Conservation (phyloP, 768 basidiomycete species). For the Porphyrellus cyaneotinctus region DNA sequence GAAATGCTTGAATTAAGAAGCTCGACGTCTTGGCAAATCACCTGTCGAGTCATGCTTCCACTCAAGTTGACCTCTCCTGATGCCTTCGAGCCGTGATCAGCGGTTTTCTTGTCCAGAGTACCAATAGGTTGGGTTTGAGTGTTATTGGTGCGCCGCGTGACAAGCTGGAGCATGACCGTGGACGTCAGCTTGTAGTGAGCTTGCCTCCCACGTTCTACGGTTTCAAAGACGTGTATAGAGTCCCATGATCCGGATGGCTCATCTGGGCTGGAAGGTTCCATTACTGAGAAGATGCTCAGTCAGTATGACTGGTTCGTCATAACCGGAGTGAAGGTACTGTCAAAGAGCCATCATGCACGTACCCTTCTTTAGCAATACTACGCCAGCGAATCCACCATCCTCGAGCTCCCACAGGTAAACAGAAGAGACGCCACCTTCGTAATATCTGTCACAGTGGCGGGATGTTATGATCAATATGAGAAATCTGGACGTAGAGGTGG, state of each 20-base stretch:
- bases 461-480: not conserved
- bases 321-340: not conserved
- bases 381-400: conserved; percentile 94
- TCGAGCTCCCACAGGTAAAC: conserved; percentile 99
- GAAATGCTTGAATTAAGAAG: conserved; percentile 8
- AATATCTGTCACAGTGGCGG: conserved; percentile 59
- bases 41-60: conserved; percentile 97
- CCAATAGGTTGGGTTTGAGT: conserved; percentile 8
- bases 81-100: conserved; percentile 49
- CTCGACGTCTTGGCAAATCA: conserved; percentile 34
- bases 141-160: conserved; percentile 45
- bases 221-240: conserved; percentile 97
- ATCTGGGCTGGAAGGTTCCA: conserved; percentile 50
- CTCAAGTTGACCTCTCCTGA: conserved; percentile 81
- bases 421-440: conserved; percentile 94
- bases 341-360: conserved; percentile 15
- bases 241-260: conserved; percentile 92
- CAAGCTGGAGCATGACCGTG: conserved; percentile 92
- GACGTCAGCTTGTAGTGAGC: conserved; percentile 98
- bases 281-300: conserved; percentile 39
- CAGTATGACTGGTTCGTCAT: not conserved
- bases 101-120: conserved; percentile 34
- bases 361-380: conserved; percentile 96
- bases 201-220: conserved; percentile 83
- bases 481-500: not conserved